phyloP scores from a whole-genome alignment of 306 rosid genomes.

The Medicago lupulina region DNA sequence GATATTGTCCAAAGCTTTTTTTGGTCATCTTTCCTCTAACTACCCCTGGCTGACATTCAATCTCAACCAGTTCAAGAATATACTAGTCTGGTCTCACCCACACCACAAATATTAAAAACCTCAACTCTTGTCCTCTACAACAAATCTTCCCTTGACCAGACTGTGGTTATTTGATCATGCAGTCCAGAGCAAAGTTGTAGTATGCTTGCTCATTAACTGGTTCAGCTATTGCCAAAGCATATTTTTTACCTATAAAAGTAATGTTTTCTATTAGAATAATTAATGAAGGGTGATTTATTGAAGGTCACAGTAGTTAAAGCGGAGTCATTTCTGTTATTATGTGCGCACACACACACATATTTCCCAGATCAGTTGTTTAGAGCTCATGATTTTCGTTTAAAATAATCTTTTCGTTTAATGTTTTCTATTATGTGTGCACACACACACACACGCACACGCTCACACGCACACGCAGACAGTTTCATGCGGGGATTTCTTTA shows the following conservation, averaged over 20 bases:
- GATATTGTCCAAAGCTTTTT: neutral
- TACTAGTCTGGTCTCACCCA: slow-evolving; percentile 5
- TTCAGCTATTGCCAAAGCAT: neutral
- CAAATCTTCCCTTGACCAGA: slow-evolving; percentile 22
- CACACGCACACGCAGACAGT: too few species aligned
- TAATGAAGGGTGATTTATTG: too few species aligned
- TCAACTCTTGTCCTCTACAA: too few species aligned
- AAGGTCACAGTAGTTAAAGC: neutral
- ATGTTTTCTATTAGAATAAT: neutral
- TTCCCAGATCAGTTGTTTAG: neutral
- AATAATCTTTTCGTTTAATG: too few species aligned
- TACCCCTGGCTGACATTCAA: neutral
- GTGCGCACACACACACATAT: too few species aligned
- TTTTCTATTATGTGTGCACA: too few species aligned
- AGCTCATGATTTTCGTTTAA: too few species aligned
- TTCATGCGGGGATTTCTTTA: neutral
- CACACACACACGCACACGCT: too few species aligned
- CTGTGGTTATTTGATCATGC: slow-evolving; percentile 22
- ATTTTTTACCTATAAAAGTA: neutral
- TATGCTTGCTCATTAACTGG: slow-evolving; percentile 13
- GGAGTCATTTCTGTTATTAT: neutral
- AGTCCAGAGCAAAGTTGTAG: neutral
- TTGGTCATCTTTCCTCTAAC: neutral
- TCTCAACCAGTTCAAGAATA: slow-evolving; percentile 8
- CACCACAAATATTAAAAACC: neutral